Evolutionary conservation across 306 rosid species (phyloP).

Genomic region (Lathyrus sativus): DNA sequence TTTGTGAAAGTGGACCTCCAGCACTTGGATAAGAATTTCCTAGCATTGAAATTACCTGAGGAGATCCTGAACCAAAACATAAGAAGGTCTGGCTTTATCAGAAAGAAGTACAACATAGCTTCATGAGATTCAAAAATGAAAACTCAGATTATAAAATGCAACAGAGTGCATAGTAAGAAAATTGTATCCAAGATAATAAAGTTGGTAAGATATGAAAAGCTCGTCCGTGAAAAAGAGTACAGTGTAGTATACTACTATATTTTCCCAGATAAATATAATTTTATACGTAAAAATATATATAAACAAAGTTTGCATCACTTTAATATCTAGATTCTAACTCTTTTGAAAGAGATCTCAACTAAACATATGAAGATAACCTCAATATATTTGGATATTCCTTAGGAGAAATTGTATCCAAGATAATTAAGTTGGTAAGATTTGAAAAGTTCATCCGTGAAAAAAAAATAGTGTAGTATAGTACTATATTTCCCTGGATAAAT

Average conservation of each 20-base stretch:
- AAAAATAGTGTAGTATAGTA: neutral
- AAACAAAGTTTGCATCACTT: neutral
- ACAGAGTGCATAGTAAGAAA: neutral
- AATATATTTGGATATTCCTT: slow-evolving; percentile 5
- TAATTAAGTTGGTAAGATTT: neutral
- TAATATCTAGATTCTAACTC: neutral
- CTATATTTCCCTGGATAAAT: neutral
- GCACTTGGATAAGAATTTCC: slow-evolving; percentile 86
- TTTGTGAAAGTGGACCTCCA: slow-evolving; percentile 92
- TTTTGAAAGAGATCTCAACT: slow-evolving; percentile 6
- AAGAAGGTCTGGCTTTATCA: neutral
- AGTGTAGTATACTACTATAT: neutral
- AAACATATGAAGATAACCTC: neutral
- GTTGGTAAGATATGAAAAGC: neutral
- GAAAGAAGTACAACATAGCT: slow-evolving; percentile 1
- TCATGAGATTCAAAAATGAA: slow-evolving; percentile 1
- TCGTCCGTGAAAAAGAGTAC: neutral
- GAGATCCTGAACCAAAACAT: slow-evolving; percentile 72
- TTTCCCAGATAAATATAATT: neutral
- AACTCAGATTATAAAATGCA: neutral
- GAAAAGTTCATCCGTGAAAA: neutral
- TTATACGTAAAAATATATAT: slow-evolving; percentile 3
- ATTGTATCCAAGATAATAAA: slow-evolving; percentile 4
- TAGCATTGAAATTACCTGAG: slow-evolving; percentile 89
- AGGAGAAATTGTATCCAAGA: slow-evolving; percentile 5